Conservation (phyloP, 495 filamentous ascomycete genomes). For the Patellaria atrata region DNA sequence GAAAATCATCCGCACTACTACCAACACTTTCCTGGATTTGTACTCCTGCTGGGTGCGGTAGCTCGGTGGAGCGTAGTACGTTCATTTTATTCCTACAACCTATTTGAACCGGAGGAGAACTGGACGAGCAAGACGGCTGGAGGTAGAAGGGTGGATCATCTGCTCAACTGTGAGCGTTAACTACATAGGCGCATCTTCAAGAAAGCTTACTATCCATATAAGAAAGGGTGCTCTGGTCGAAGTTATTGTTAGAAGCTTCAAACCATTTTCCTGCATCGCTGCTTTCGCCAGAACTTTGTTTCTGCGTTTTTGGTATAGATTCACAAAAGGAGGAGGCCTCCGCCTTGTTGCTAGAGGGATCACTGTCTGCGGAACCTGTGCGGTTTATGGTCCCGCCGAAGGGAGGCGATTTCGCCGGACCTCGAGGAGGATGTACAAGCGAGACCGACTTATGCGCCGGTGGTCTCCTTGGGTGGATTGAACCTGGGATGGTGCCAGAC, state of each 20-base stretch:
- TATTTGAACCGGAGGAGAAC: conserved; percentile 23
- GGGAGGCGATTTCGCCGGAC: no score
- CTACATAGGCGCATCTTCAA: no score
- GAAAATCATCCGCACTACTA: conserved; percentile 26
- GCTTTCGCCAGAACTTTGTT: conserved; percentile 29
- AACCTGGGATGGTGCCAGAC: no score
- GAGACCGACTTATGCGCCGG: conserved; percentile 25
- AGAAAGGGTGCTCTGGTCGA: conserved; percentile 12
- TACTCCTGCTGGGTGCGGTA: conserved; percentile 12
- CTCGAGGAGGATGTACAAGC: conserved; percentile 18
- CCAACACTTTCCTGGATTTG: no score
- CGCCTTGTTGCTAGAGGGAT: conserved; percentile 5
- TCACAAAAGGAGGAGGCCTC: conserved; percentile 4
- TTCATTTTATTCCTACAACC: no score
- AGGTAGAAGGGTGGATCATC: conserved; percentile 30
- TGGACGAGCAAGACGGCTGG: conserved; percentile 24
- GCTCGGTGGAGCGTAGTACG: no score
- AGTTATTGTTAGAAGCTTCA: conserved; percentile 28
- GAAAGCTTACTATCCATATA: conserved; percentile 22
- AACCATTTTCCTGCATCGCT: conserved; percentile 31
- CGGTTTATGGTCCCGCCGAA: no score
- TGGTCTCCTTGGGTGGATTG: conserved; percentile 22
- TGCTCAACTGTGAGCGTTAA: background rate
- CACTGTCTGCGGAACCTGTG: no score
- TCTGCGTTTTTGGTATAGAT: conserved; percentile 9